Percentiles rank a stretch among this genome's conserved stretches.
Conservation (phyloP, 2,329 filamentous ascomycete species). For the Arthrobotrys sphaeroides region DNA sequence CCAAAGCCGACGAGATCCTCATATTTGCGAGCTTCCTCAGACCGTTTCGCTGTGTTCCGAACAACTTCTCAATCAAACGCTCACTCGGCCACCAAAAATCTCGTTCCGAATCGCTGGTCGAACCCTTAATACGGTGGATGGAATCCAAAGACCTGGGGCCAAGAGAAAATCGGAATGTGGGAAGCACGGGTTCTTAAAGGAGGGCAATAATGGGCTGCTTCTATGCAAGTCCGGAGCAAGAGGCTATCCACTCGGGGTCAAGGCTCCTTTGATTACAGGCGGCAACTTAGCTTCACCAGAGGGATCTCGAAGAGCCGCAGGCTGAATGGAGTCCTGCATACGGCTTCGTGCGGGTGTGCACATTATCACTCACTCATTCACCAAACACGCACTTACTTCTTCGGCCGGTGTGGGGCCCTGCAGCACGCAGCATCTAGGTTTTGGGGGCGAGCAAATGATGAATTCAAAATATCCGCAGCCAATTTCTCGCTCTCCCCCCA, state of each 20-base stretch:
- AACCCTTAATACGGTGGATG: constrained; percentile 25
- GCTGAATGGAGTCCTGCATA: constrained; percentile 37
- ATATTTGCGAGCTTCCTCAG: constrained; percentile 11
- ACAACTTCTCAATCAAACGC: background rate
- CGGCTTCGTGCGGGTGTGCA: constrained; percentile 38
- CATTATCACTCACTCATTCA: background rate
- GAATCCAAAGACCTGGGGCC: constrained; percentile 27
- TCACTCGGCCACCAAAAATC: constrained; percentile 26
- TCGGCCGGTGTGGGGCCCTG: constrained; percentile 6
- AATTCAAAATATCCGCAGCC: constrained; percentile 48
- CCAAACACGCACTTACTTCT: background rate
- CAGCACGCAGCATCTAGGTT: constrained; percentile 4
- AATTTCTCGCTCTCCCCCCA: constrained; percentile 1
- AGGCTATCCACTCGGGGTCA: background rate
- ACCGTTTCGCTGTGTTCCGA: constrained; percentile 1
- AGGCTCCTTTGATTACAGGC: constrained; percentile 31
- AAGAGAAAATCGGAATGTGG: constrained; percentile 32
- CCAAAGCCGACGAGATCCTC: constrained; percentile 36
- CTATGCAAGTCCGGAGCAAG: constrained; percentile 14
- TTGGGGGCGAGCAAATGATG: constrained; percentile 37
- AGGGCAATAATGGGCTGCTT: too few relatives aligned
- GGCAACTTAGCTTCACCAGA: constrained; percentile 9
- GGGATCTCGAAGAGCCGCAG: constrained; percentile 35
- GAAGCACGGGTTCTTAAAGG: constrained; percentile 45
- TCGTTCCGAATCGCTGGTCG: constrained; percentile 23